Percentiles rank a stretch among this genome's conserved stretches.
Conservation (phyloP, 129 eudicot genomes). For the Logfia minima region DNA sequence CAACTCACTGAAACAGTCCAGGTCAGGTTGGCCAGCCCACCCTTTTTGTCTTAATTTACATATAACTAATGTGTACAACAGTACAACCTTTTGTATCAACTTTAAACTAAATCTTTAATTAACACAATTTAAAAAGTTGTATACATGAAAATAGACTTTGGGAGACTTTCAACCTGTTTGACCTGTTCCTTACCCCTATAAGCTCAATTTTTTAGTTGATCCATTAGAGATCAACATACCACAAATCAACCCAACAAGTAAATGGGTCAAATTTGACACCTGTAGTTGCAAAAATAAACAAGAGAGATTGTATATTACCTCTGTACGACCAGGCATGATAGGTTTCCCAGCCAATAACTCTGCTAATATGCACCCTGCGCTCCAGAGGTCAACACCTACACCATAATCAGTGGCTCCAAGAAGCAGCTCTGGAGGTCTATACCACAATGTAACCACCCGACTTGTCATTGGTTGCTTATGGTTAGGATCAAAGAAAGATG, state of each 20-base stretch:
- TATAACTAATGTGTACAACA: neutral
- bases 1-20: neutral
- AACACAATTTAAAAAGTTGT: too few relatives aligned
- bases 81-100: too few relatives aligned
- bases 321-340: slow-evolving; percentile 84
- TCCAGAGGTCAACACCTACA: slow-evolving; percentile 92
- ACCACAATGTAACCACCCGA: slow-evolving; percentile 94
- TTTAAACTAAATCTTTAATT: neutral
- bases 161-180: neutral
- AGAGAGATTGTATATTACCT: slow-evolving; percentile 40
- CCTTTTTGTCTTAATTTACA: neutral
- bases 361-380: slow-evolving; percentile 78
- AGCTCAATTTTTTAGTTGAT: neutral
- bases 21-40: neutral
- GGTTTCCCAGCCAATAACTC: slow-evolving; percentile 80
- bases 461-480: slow-evolving; percentile 94
- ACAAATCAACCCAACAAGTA: neutral
- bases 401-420: slow-evolving; percentile 95
- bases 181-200: neutral
- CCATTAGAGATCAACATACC: neutral
- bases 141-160: too few relatives aligned
- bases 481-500: slow-evolving; percentile 79
- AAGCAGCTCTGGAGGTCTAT: slow-evolving; percentile 96
- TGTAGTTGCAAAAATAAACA: neutral
- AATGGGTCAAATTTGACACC: neutral